Evolutionary conservation across 2,329 filamentous ascomycete genomes (phyloP), one percentile per base, ranked within the genome.

Genomic region (Sporothrix protearum): DNA sequence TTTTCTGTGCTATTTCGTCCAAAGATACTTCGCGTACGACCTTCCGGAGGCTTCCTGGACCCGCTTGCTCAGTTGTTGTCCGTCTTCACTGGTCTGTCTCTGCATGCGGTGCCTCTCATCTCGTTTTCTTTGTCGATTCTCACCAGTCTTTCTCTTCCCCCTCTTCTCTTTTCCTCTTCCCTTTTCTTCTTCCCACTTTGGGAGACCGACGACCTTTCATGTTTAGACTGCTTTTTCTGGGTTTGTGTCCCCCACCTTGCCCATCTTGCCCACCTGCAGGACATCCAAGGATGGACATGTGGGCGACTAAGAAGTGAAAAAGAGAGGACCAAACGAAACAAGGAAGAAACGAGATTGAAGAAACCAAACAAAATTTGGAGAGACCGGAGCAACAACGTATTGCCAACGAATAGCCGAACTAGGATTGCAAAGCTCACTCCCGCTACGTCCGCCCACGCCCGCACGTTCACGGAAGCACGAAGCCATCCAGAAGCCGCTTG

Each of bases 1-100:
- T 30, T 45, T 70, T 22, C 3, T 55, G 36, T 28, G 25, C 45
- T 28, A 12, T 14, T 30, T 47, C 14, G 12, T 2, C 12, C 47
- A n/a, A 25, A 36, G 36, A 14, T 45, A 64, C 59, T 16, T 64
- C 59, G 59, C 59, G 45, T 64, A 45, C 22, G 59, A 25, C 33
- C n/a, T 63, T 63, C 59, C 59, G 59, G 59, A 45, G 36, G n/a
- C 36, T 64, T 64, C 59, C 59, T 45, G 36, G 59, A 63, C 57
- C 57, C 57, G 57, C 57, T 63, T 63, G 10, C 57, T 19, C 36
- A 30, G 16, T 63, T 25, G 39, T 19, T 45, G 9, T 42, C 25
- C 33, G 16, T 45, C 51, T 69, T 53, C 42, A 22, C 66, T 55
- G 10, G 28, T 39, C 39, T 25, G 28, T 28, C 49, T 61, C 28